These are phyloP conservation scores for Calonectria pteridis DNA, from an alignment of 2,329 filamentous ascomycete genomes.

Conservation along the genomic window DNA sequence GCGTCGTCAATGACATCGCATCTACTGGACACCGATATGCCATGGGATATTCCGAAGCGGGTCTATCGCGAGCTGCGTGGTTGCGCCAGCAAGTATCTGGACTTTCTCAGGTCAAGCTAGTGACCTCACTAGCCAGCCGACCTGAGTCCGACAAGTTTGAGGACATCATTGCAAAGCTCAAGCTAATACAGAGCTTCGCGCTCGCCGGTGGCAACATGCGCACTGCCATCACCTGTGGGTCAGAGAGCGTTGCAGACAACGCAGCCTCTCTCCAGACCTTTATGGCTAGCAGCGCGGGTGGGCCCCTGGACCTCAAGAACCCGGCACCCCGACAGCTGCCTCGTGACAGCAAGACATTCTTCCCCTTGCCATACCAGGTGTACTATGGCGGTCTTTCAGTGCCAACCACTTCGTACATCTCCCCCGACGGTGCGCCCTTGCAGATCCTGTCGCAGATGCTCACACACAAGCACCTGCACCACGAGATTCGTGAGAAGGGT, in stretches of 20 bases:
- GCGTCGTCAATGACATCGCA: slow-evolving; percentile 91
- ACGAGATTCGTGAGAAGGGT: slow-evolving; percentile 97
- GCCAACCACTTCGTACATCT: slow-evolving; percentile 86
- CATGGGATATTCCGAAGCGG: slow-evolving; percentile 84
- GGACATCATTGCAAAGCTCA: slow-evolving; percentile 85
- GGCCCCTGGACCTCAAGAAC: slow-evolving; percentile 55
- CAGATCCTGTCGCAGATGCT: slow-evolving; percentile 92
- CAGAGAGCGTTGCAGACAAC: slow-evolving; percentile 78
- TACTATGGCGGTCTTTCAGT: slow-evolving; percentile 91
- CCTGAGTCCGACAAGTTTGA: slow-evolving; percentile 76
- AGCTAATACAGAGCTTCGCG: slow-evolving; percentile 84
- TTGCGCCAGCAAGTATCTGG: slow-evolving; percentile 88
- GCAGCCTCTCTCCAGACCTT: slow-evolving; percentile 79
- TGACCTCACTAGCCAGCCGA: slow-evolving; percentile 81
- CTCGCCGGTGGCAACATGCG: slow-evolving; percentile 79
- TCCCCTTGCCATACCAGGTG: slow-evolving; percentile 95
- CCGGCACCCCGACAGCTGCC: slow-evolving; percentile 51
- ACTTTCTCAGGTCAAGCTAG: slow-evolving; percentile 89
- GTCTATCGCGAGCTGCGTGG: slow-evolving; percentile 78
- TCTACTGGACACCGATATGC: slow-evolving; percentile 91
- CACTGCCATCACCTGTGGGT: slow-evolving; percentile 86
- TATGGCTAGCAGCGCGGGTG: slow-evolving; percentile 57
- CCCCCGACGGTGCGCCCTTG: slow-evolving; percentile 80
- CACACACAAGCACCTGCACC: slow-evolving; percentile 96
- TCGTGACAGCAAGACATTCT: slow-evolving; percentile 81